A percentile compares a stretch with the other conserved stretches of the same genome.
Conservation (phyloP, 306 rosid genomes). For the Myrica gale region DNA sequence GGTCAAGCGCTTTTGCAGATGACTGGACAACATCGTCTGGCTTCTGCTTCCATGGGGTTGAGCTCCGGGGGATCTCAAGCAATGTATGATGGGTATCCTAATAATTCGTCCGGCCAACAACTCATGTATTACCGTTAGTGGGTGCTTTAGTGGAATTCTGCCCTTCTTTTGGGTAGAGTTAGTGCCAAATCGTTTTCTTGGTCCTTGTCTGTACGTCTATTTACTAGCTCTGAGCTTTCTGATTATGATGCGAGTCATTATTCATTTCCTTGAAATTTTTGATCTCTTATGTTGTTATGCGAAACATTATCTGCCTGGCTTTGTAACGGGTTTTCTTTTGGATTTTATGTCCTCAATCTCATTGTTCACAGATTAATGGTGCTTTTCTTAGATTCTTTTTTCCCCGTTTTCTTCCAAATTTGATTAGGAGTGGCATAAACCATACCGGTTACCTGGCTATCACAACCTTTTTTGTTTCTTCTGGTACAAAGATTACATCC, state of each 20-base stretch:
- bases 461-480: too few species aligned
- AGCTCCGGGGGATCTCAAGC: constrained; percentile 59
- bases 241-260: constrained; percentile 41
- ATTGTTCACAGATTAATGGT: constrained; percentile 34
- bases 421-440: too few species aligned
- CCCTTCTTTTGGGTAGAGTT: constrained; percentile 21
- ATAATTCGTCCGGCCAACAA: constrained; percentile 65
- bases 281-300: constrained; percentile 42
- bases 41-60: constrained; percentile 59
- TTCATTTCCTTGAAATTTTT: constrained; percentile 28
- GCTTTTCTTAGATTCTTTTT: not conserved
- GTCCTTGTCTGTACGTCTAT: constrained; percentile 17
- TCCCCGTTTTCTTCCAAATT: too few species aligned
- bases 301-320: constrained; percentile 28
- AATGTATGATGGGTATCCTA: constrained; percentile 67
- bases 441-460: too few species aligned
- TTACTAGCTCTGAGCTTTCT: constrained; percentile 23
- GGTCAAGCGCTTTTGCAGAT: constrained; percentile 62
- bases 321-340: constrained; percentile 31
- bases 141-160: constrained; percentile 16
- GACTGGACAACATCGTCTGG: constrained; percentile 56
- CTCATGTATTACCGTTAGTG: constrained; percentile 64
- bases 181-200: constrained; percentile 29
- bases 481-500: too few species aligned
- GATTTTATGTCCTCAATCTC: constrained; percentile 34